phyloP scores from a whole-genome alignment of 495 filamentous ascomycete species.

The Penicillium canariense region DNA sequence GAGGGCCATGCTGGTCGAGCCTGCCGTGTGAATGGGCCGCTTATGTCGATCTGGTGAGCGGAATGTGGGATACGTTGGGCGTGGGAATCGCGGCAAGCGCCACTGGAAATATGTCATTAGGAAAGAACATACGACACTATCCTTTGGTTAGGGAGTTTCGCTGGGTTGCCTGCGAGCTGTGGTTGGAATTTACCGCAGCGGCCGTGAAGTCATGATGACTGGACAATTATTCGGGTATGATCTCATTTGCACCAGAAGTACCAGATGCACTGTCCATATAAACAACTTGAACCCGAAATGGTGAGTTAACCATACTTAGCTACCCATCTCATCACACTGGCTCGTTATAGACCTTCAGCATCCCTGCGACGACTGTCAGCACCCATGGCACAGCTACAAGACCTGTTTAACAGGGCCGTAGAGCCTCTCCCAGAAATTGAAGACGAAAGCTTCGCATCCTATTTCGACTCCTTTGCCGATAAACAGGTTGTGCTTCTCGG shows the following conservation, averaged over 20 bases:
- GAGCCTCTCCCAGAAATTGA: slow-evolving; percentile 40
- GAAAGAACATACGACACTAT: background rate
- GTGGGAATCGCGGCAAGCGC: background rate
- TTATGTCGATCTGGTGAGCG: background rate
- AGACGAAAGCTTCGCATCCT: slow-evolving; percentile 34
- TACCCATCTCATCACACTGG: background rate
- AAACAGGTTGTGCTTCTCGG: slow-evolving; percentile 53
- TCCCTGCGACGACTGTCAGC: slow-evolving; percentile 4
- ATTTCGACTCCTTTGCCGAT: slow-evolving; percentile 45
- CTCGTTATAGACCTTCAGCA: background rate
- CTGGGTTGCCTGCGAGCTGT: background rate
- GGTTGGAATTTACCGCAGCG: slow-evolving; percentile 5
- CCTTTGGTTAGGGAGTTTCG: background rate
- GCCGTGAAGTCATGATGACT: slow-evolving; percentile 37
- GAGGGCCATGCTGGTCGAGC: slow-evolving; percentile 22
- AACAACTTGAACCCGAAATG: too few relatives aligned
- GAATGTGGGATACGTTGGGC: background rate
- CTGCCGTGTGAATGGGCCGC: background rate
- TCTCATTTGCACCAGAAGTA: slow-evolving; percentile 20
- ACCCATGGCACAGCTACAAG: slow-evolving; percentile 32
- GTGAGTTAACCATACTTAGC: background rate
- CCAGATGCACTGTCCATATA: background rate
- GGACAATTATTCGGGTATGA: slow-evolving; percentile 22
- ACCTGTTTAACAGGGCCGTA: slow-evolving; percentile 37
- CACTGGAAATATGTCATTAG: background rate